These are phyloP conservation scores for Homolaphlyctis polyrhiza DNA, from an alignment of 371 early-diverging fungal species.

Conservation along the genomic window DNA sequence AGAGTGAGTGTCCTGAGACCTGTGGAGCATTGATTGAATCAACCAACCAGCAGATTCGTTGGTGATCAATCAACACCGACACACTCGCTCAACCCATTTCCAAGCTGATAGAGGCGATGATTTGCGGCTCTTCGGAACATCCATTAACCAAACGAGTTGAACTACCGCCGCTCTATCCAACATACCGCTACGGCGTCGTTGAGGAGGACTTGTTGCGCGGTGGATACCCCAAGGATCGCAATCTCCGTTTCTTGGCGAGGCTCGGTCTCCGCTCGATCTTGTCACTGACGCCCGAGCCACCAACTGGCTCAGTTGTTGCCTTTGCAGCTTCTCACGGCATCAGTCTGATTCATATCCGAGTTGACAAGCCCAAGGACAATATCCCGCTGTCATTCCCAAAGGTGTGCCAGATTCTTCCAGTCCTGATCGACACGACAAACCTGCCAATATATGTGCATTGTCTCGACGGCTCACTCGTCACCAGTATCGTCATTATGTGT, in stretches of 20 bases:
- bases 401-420: conserved; percentile 67
- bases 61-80: no score
- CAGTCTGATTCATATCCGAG: conserved; percentile 61
- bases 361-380: conserved; percentile 84
- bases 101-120: no score
- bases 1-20: no score
- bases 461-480: conserved; percentile 85
- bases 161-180: conserved; percentile 46
- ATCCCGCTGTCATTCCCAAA: conserved; percentile 76
- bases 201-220: conserved; percentile 80
- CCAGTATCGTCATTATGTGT: conserved; percentile 78
- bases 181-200: conserved; percentile 78
- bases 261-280: conserved; percentile 74
- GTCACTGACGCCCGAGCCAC: conserved; percentile 77
- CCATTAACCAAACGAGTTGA: neutral
- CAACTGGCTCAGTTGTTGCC: conserved; percentile 25
- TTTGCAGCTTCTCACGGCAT: conserved; percentile 41
- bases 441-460: conserved; percentile 85
- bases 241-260: conserved; percentile 76
- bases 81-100: no score
- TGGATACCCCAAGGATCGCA: conserved; percentile 80
- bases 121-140: no score
- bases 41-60: no score
- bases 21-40: no score
- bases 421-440: conserved; percentile 70